phyloP scores from a whole-genome alignment of 2,329 filamentous ascomycete species.

The Alternaria hordeiaustralica region DNA sequence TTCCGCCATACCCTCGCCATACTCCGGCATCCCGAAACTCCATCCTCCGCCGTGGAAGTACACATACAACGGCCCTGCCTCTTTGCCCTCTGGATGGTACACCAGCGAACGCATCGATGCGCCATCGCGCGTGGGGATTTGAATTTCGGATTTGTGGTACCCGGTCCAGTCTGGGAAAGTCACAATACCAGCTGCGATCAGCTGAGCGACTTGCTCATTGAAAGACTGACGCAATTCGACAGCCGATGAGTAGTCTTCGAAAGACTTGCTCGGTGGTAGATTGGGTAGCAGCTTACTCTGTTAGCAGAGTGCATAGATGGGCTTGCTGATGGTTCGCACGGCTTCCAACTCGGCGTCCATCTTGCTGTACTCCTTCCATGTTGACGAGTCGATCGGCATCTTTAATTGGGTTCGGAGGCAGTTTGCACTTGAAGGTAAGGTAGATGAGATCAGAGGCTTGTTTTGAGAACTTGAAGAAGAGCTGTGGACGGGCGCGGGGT shows the following conservation, averaged over 20 bases:
- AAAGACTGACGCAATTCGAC: not conserved
- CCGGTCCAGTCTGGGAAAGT: not conserved
- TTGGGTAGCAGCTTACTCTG: not conserved
- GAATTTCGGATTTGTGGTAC: not conserved
- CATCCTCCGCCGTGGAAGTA: slow-evolving; percentile 30
- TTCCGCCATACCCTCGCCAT: not conserved
- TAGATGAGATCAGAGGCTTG: not conserved
- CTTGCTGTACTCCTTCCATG: not conserved
- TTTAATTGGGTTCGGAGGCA: not conserved
- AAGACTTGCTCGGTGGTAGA: not conserved
- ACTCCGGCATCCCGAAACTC: not conserved
- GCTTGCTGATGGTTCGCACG: not conserved
- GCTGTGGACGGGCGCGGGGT: not conserved
- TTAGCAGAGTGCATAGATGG: not conserved
- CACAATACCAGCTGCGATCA: not conserved
- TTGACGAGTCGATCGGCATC: not conserved
- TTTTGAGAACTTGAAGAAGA: not conserved
- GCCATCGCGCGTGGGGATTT: not conserved
- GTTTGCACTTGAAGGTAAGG: not conserved
- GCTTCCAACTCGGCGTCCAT: not conserved
- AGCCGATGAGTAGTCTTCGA: not conserved
- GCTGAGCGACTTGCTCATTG: not conserved
- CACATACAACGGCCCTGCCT: slow-evolving; percentile 21
- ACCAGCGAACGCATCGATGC: not conserved
- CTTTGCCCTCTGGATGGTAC: not conserved